Evolutionary conservation across 306 rosid genomes (phyloP).

Genomic region (Quercus bicolor): DNA sequence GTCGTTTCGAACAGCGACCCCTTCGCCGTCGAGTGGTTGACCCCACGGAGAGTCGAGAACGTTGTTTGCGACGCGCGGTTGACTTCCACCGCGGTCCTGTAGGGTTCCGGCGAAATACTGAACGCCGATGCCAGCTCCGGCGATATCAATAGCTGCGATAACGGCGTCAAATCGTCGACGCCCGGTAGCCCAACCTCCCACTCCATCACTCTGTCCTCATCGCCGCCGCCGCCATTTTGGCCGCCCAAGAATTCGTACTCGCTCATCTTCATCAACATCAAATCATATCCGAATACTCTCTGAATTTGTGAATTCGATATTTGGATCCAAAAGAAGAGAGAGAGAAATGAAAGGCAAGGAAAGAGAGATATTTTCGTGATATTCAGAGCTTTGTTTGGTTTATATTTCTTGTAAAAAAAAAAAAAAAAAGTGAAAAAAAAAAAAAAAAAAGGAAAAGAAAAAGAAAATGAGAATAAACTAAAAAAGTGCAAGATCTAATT

Average conservation of each 20-base stretch:
- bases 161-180: slow-evolving; percentile 60
- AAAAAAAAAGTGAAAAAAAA: not conserved
- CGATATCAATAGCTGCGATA: slow-evolving; percentile 65
- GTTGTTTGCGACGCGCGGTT: slow-evolving; percentile 73
- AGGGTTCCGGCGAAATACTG: slow-evolving; percentile 70
- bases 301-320: not conserved
- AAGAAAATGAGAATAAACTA: not conserved
- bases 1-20: slow-evolving; percentile 16
- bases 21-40: slow-evolving; percentile 20
- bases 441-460: accelerated
- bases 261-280: slow-evolving; percentile 37
- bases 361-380: slow-evolving; percentile 25
- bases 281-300: not conserved
- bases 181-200: slow-evolving; percentile 82
- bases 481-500: slow-evolving; percentile 46
- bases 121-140: slow-evolving; percentile 83
- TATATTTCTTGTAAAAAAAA: not conserved
- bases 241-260: slow-evolving; percentile 26
- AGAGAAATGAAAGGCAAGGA: not conserved
- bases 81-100: slow-evolving; percentile 56
- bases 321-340: slow-evolving; percentile 21
- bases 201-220: slow-evolving; percentile 55
- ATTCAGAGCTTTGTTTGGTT: slow-evolving; percentile 1
- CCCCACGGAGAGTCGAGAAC: slow-evolving; percentile 52
- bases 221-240: slow-evolving; percentile 3